Conservation (phyloP, 1,284 basidiomycete species). For the Peniophora sp. region DNA sequence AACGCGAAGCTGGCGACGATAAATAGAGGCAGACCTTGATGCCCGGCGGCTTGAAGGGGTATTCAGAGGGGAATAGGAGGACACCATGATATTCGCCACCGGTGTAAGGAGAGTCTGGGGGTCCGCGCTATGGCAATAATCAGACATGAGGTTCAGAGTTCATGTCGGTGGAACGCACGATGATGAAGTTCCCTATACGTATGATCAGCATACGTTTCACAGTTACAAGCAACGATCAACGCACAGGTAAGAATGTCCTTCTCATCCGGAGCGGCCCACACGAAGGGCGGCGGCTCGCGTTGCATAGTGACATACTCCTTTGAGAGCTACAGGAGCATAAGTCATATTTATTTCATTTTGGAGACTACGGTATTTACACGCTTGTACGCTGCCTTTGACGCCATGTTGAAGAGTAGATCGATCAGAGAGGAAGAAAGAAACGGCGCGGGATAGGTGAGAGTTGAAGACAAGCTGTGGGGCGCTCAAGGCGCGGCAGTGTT, state of each 20-base stretch:
- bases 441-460: neutral
- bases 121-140: constrained; percentile 60
- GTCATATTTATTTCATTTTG: constrained; percentile 6
- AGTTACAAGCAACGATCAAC: constrained; percentile 20
- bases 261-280: constrained; percentile 91
- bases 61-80: constrained; percentile 84
- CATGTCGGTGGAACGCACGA: constrained; percentile 40
- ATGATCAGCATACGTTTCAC: neutral
- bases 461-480: constrained; percentile 1
- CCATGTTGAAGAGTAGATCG: constrained; percentile 42
- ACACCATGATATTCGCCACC: constrained; percentile 94
- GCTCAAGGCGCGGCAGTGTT: neutral
- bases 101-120: constrained; percentile 86
- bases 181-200: constrained; percentile 82
- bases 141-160: constrained; percentile 3
- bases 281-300: constrained; percentile 87
- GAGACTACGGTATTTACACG: constrained; percentile 44
- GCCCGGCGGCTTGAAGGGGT: constrained; percentile 91
- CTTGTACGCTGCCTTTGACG: constrained; percentile 77
- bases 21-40: constrained; percentile 65
- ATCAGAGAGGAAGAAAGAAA: neutral
- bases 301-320: constrained; percentile 95
- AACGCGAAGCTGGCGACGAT: neutral
- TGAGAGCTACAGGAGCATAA: constrained; percentile 46
- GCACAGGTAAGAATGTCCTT: constrained; percentile 88